phyloP scores from a whole-genome alignment of 805 yeast genomes.

The Candida koratica region DNA sequence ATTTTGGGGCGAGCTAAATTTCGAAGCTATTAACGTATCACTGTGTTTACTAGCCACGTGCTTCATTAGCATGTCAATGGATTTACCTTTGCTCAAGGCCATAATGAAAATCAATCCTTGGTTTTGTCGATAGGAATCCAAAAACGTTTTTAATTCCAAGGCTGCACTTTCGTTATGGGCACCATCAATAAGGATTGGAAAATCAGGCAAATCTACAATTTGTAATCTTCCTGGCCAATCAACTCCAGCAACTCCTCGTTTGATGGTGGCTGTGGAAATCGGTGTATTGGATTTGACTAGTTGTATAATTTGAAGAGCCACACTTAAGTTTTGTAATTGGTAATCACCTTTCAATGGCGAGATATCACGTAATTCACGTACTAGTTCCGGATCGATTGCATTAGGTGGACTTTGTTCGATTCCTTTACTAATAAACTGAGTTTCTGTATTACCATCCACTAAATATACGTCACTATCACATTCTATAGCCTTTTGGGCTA shows the following conservation, averaged over 20 bases:
- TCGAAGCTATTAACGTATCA: slow-evolving; percentile 60
- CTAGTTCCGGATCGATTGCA: neutral
- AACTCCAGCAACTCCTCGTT: slow-evolving; percentile 51
- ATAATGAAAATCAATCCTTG: slow-evolving; percentile 53
- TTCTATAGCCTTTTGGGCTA: slow-evolving; percentile 34
- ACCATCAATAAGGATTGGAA: slow-evolving; percentile 66
- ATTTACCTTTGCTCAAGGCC: slow-evolving; percentile 76
- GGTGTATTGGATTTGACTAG: slow-evolving; percentile 19
- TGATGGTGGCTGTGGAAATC: slow-evolving; percentile 34
- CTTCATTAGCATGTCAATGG: slow-evolving; percentile 46
- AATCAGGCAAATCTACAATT: slow-evolving; percentile 16
- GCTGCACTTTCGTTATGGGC: slow-evolving; percentile 93
- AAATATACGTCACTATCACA: slow-evolving; percentile 25
- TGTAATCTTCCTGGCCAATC: slow-evolving; percentile 91
- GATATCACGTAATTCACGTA: slow-evolving; percentile 10
- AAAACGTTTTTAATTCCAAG: slow-evolving; percentile 55
- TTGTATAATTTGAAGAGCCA: slow-evolving; percentile 59
- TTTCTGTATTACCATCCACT: slow-evolving; percentile 17
- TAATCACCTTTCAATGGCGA: slow-evolving; percentile 70
- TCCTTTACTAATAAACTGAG: neutral
- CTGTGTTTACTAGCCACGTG: slow-evolving; percentile 41
- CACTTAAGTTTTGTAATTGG: slow-evolving; percentile 65
- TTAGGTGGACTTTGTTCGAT: neutral
- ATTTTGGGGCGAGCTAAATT: slow-evolving; percentile 68
- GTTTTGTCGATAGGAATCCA: slow-evolving; percentile 23